Evolutionary conservation across 2,329 filamentous ascomycete species (phyloP), one percentile per base, ranked within the genome.

Genomic region (Alternaria alternata): DNA sequence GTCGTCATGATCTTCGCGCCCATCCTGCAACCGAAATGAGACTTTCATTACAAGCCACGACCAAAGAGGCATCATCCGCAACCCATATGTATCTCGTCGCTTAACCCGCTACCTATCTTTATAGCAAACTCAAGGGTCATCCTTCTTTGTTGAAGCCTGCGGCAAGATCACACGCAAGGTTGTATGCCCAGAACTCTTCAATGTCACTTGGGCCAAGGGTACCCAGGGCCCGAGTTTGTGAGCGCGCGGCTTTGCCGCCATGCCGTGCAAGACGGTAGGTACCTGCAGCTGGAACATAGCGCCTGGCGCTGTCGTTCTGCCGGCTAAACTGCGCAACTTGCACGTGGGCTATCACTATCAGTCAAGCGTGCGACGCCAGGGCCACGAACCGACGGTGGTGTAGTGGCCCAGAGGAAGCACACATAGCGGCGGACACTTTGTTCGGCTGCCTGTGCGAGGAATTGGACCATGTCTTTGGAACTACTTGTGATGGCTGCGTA

Each of bases 21-120:
- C 62, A 63, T 66, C 58, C 62, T 61, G 61, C 60, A 66, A 47
- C 66, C 65, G 64, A 69, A 63, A 74, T 71, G 60, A 64, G 57
- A 60, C 36, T 54, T 56, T 51, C 30, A 41, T 55, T 57, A 54
- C 52, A 57, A 41, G 30, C 36, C 56, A 54, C 51, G 57, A 59
- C 66, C 51, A 48, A 62, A 59, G 18, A 48, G 54, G 66, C 56
- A 66, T 55, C 59, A 48, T 44, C 20, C 51, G 49, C 42, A 61
- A 36, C 30, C 22, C 30, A 32, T 36, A 51, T 54, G 48, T 43
- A 24, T 57, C 55, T 60, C 47, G 32, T 32, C 51, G 57, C 51
- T 54, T 38, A 54, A 53, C 43, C 57, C 44, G 41, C 49, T 39
- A 41, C 44, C 46, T 54, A 41, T 43, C 32, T 41, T 32, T 41